Conservation (phyloP, 805 yeast species). For the Metschnikowia lachancei region DNA sequence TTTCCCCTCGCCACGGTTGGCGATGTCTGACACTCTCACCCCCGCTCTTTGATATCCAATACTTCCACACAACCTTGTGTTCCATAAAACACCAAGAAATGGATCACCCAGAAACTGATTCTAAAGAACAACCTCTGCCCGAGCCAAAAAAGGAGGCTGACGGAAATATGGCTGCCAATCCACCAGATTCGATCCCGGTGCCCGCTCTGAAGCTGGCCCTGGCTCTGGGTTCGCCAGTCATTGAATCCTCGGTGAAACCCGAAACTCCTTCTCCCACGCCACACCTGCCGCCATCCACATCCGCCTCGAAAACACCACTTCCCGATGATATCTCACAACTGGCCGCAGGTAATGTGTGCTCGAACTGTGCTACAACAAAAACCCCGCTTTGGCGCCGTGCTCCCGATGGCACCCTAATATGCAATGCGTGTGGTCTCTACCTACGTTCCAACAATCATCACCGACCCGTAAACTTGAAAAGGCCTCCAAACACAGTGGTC, state of each 20-base stretch:
- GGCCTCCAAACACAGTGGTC: constrained; percentile 51
- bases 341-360: constrained; percentile 29
- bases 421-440: constrained; percentile 62
- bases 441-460: constrained; percentile 58
- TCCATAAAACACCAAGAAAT: background rate
- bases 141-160: background rate
- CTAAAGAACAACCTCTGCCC: background rate
- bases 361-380: constrained; percentile 54
- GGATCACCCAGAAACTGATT: background rate
- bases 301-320: too few relatives aligned
- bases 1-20: background rate
- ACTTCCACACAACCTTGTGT: background rate
- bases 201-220: background rate
- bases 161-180: too few relatives aligned
- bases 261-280: background rate
- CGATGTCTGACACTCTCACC: background rate
- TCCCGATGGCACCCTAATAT: constrained; percentile 52
- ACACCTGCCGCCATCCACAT: background rate
- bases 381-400: constrained; percentile 61
- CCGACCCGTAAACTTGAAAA: constrained; percentile 63
- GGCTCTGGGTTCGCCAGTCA: background rate
- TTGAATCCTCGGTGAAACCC: constrained; percentile 1
- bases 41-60: background rate
- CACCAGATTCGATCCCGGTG: too few relatives aligned
- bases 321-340: background rate